Base-by-base conservation (phyloP, 768 basidiomycete genomes). In the Tephrocybe sp. region DNA sequence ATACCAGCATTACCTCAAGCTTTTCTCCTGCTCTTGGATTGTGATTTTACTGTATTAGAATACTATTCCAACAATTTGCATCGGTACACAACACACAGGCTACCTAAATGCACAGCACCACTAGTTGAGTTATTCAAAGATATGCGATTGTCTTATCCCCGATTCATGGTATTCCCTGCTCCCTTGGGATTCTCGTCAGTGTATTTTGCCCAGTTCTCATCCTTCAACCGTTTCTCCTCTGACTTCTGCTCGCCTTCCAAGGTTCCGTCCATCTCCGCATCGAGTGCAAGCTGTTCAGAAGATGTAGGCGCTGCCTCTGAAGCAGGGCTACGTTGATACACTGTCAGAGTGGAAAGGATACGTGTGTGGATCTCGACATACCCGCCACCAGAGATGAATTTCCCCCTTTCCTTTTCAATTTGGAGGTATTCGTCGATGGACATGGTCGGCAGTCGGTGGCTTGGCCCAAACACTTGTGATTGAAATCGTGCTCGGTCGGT, bases 141-240 rank as follows among this genome's bases (percentile, higher is more conserved):
- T 15, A 42, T 15, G 18, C n/a, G 15, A 16, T 29, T 12, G 13
- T 4, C 18, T 78, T 66, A 93, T 52, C 94, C 94, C 54, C 91
- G 80, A 65, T 97, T 97, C 88, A 95, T 93, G 10, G 86, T 95
- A 64, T 99, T 99, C 3, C 97, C 97, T n/a, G 88, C 88, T 1
- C 97, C 97, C 60, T 76, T 85, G 11, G 86, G 84, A 66, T 99
- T 85, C 21, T 72, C 75, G 43, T 97, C 97, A 13, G 86, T 92
- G 60, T 81, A 98, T 49, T 72, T 75, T 24, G 94, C 93, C 94
- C 94, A 97, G 29, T 84, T 84, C 64, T 97, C 92, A 57, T 94
- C 90, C 64, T 93, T 89, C 59, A 77, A 74, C 38, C 94, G 70
- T 68, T 88, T 86, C 61, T 84, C 75, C 61, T 94, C 94, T 15